Percentiles rank a stretch among this genome's conserved stretches.
These are phyloP conservation scores for Salix arbutifolia DNA, from an alignment of 345 rosid species.

Conservation along the genomic window DNA sequence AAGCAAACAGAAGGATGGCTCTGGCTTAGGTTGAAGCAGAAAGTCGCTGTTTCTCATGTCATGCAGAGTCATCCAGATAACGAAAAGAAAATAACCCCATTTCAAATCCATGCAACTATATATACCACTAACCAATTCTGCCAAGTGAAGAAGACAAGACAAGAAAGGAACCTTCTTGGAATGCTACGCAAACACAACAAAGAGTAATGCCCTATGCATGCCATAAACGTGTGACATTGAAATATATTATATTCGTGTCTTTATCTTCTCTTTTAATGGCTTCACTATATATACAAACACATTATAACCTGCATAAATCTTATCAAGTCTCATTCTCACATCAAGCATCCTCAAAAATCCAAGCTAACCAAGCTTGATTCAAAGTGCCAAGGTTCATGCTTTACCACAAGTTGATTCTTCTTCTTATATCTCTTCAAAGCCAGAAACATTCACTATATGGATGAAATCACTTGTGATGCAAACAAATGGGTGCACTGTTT, in stretches of 20 bases:
- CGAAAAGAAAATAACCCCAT: too few relatives aligned
- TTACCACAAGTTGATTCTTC: constrained; percentile 9
- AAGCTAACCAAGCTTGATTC: neutral
- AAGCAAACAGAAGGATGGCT: neutral
- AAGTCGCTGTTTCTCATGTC: too few relatives aligned
- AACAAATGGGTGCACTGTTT: constrained; percentile 63
- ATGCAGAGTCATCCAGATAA: too few relatives aligned
- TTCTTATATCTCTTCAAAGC: constrained; percentile 26
- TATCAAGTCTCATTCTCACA: neutral
- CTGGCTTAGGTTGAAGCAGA: too few relatives aligned
- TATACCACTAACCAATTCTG: neutral
- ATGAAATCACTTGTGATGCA: constrained; percentile 65
- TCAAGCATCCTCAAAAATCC: neutral
- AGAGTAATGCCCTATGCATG: neutral
- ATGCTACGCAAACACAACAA: neutral
- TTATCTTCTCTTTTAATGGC: neutral
- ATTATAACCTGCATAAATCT: neutral
- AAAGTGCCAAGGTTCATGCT: constrained; percentile 54
- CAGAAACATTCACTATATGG: constrained; percentile 60
- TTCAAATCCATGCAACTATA: too few relatives aligned
- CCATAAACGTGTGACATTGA: neutral
- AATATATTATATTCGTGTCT: too few relatives aligned
- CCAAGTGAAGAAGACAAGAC: neutral
- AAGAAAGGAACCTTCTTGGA: neutral
- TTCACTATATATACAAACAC: neutral